Percentiles rank a stretch among this genome's conserved stretches.
These are phyloP conservation scores for Pseudonectria foliicola DNA, from an alignment of 2,329 filamentous ascomycete genomes.

Conservation along the genomic window DNA sequence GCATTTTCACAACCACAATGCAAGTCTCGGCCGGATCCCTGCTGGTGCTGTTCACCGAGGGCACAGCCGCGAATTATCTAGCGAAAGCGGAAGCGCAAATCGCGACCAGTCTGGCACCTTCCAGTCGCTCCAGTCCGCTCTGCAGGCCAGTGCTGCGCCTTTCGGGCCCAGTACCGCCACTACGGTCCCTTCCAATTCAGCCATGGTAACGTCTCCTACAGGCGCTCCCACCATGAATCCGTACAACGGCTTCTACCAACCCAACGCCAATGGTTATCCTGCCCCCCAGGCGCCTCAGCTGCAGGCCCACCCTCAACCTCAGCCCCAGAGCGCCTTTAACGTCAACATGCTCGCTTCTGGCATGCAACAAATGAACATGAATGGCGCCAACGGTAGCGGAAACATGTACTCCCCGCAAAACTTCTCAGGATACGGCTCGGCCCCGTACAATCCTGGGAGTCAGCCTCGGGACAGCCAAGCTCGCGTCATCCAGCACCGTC, in stretches of 20 bases:
- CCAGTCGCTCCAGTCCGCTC: constrained; percentile 59
- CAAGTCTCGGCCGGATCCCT: constrained; percentile 73
- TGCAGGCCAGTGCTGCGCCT: constrained; percentile 73
- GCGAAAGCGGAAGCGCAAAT: constrained; percentile 34
- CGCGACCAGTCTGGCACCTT: constrained; percentile 43
- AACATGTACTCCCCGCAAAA: constrained; percentile 49
- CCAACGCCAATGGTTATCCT: constrained; percentile 18
- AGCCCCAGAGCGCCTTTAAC: constrained; percentile 23
- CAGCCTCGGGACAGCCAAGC: constrained; percentile 67
- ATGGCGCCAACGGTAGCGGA: constrained; percentile 32
- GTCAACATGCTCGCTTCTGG: constrained; percentile 53
- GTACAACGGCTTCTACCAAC: constrained; percentile 27
- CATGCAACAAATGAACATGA: constrained; percentile 60
- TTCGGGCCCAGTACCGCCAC: constrained; percentile 58
- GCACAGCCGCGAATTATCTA: constrained; percentile 66
- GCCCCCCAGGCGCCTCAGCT: constrained; percentile 18
- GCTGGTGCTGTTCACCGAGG: constrained; percentile 57
- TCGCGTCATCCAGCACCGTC: constrained; percentile 68
- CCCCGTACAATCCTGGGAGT: constrained; percentile 42
- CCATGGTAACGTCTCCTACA: constrained; percentile 18
- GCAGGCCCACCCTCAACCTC: constrained; percentile 5
- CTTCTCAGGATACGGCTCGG: constrained; percentile 49
- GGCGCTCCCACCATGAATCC: constrained; percentile 18
- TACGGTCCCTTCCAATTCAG: constrained; percentile 21
- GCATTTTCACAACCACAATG: constrained; percentile 70